Evolutionary conservation across 192 early-diverging fungal species (phyloP), one percentile per base, ranked within the genome.

Genomic region (Podila clonocystis): DNA sequence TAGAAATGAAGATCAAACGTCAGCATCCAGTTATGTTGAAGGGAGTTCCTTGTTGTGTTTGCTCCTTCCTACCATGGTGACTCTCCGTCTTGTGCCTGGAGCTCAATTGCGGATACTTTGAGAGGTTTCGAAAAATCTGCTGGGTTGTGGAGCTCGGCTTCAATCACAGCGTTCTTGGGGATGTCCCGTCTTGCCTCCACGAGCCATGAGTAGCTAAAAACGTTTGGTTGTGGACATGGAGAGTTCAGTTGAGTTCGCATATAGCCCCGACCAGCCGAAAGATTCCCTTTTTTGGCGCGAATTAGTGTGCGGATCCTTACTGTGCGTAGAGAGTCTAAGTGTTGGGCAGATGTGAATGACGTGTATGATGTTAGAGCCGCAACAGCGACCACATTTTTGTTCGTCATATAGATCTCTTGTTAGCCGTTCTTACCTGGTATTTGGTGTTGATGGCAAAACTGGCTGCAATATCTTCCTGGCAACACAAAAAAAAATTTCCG

Each of bases 371-470:
- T 63, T 22, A 7, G 24, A 52, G 17, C 65, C 8, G 8, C 0
- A 17, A 4, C 9, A 3, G 38, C 12, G 38, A 41, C 38, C 38
- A 12, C 12, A 15, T 15, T 17, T 15, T 15, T 41, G 4, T 11
- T 36, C 15, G 41, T 45, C 41, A 12, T 45, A 45, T 15, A 0
- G 13, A 45, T 12, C 41, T 41, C 38, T 17, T 17, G 30, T 65
- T 11, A 48, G 13, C 9, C 0, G 1, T 61, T 48, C 41, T 62
- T 67, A 72, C 76, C 76, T 72, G 69, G 50, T 72, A 68, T 50
- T 79, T 79, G 5, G 76, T 79, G 62, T 79, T 79, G 17, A 79
- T 68, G 22, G 76, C 76, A 50, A 79, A 79, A 34, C 76, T 79
- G 6, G 76, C 76, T 1, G 76, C 76, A 33, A 79, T 50, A 59